Conservation (phyloP, 306 rosid genomes). For the Dalbergia cultrata region DNA sequence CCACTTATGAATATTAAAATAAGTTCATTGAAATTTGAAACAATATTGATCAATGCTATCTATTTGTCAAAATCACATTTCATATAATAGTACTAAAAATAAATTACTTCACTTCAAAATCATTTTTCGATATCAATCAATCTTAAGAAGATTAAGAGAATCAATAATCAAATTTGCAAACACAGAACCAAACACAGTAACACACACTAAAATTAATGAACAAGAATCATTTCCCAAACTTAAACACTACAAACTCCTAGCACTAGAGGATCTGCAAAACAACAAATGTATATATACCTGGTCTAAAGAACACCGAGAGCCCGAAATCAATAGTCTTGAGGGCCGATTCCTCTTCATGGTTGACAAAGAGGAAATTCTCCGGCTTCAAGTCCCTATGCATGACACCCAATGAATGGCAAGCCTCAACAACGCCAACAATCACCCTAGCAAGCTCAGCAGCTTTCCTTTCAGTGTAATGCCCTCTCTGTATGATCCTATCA, state of each 20-base stretch:
- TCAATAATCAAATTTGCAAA: too few species aligned
- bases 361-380: constrained; percentile 83
- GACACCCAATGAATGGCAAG: constrained; percentile 92
- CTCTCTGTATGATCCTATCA: constrained; percentile 92
- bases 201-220: too few species aligned
- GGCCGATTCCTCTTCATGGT: constrained; percentile 76
- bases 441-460: constrained; percentile 88
- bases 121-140: too few species aligned
- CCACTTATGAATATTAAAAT: too few species aligned
- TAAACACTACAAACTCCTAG: neutral
- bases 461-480: constrained; percentile 83
- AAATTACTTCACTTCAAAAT: too few species aligned
- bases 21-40: too few species aligned
- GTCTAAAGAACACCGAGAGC: constrained; percentile 87
- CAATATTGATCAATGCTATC: too few species aligned
- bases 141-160: too few species aligned
- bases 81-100: too few species aligned
- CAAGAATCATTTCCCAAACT: neutral
- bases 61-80: too few species aligned
- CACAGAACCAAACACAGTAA: too few species aligned
- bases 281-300: constrained; percentile 58
- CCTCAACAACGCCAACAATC: constrained; percentile 79
- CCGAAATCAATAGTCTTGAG: constrained; percentile 97
- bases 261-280: neutral
- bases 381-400: constrained; percentile 98